These are phyloP conservation scores for Fraxinus anomala DNA, from an alignment of 257 asterid species.

Conservation along the genomic window DNA sequence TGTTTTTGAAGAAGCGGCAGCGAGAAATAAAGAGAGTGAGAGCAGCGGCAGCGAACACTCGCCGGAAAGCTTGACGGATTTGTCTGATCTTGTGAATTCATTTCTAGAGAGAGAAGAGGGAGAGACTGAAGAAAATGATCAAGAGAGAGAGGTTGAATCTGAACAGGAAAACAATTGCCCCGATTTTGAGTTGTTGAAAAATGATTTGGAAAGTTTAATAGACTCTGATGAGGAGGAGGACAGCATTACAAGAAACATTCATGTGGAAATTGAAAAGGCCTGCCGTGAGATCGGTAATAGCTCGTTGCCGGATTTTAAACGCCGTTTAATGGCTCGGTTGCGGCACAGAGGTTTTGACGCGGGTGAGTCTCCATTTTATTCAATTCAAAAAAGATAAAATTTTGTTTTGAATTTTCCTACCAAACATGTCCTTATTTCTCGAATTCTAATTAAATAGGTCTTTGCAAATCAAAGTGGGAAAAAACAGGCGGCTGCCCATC, in stretches of 20 bases:
- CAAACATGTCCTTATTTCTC: background rate
- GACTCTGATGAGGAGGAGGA: constrained; percentile 20
- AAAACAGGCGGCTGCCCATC: constrained; percentile 45
- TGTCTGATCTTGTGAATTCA: constrained; percentile 71
- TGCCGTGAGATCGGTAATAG: constrained; percentile 11
- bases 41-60: constrained; percentile 94
- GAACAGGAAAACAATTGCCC: constrained; percentile 10
- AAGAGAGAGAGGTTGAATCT: constrained; percentile 21
- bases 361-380: constrained; percentile 31
- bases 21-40: constrained; percentile 42
- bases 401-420: background rate
- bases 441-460: constrained; percentile 39
- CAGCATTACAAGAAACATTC: constrained; percentile 23
- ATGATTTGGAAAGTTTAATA: constrained; percentile 39
- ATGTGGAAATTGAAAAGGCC: constrained; percentile 33
- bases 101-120: constrained; percentile 55
- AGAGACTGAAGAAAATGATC: background rate
- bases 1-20: constrained; percentile 65
- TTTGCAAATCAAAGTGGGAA: constrained; percentile 90
- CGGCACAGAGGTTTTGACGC: constrained; percentile 51
- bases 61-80: constrained; percentile 34
- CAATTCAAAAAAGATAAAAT: background rate
- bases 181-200: constrained; percentile 27
- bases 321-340: constrained; percentile 51
- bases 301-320: constrained; percentile 40